phyloP scores from a whole-genome alignment of 768 basidiomycete genomes.

The Hemileccinum impolitum region DNA sequence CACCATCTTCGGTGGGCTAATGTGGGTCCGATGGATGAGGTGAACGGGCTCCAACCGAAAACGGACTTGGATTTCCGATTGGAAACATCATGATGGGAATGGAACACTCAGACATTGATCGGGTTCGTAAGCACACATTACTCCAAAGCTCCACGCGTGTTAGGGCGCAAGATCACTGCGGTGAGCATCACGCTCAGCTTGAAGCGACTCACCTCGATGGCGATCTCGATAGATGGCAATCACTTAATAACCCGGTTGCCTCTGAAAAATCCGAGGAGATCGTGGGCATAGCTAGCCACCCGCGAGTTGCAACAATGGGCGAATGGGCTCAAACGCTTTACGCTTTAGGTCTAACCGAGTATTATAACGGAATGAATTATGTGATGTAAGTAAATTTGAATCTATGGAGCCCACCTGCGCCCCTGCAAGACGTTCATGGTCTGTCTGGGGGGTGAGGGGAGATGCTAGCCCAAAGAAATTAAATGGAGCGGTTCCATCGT shows the following conservation, averaged over 20 bases:
- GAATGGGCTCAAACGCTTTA: background rate
- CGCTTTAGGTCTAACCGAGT: background rate
- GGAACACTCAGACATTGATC: constrained; percentile 3
- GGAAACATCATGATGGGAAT: constrained; percentile 15
- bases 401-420: constrained; percentile 13
- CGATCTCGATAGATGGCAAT: constrained; percentile 19
- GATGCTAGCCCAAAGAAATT: constrained; percentile 6
- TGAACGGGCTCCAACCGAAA: background rate
- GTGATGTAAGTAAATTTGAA: constrained; percentile 23
- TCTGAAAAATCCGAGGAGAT: constrained; percentile 28
- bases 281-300: constrained; percentile 9
- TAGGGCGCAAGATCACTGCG: background rate
- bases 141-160: background rate
- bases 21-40: background rate
- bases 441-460: background rate
- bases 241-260: constrained; percentile 13
- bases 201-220: constrained; percentile 5
- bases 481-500: constrained; percentile 16
- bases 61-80: constrained; percentile 1
- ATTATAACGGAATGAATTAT: constrained; percentile 26
- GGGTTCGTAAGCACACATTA: background rate
- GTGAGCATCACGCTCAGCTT: background rate
- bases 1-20: background rate
- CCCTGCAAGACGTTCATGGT: constrained; percentile 11
- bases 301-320: background rate